Conservation (phyloP, 805 yeast genomes). For the Cyberlindnera subsufficiens region DNA sequence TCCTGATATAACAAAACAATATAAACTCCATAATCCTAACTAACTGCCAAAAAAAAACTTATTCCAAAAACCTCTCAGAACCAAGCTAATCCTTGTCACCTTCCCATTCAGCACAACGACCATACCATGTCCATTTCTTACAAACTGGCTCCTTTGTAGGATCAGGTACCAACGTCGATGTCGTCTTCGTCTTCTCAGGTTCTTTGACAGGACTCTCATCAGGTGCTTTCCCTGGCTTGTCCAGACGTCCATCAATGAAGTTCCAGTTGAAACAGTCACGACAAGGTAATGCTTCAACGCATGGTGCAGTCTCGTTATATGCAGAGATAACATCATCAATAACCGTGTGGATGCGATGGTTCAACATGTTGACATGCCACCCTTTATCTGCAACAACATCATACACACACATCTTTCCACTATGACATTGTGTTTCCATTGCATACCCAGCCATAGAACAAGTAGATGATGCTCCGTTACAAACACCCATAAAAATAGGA, state of each 20-base stretch:
- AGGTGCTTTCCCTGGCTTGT: slow-evolving; percentile 2
- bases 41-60: no score
- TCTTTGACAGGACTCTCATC: neutral
- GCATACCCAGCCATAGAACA: slow-evolving; percentile 95
- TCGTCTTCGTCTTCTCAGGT: neutral
- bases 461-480: slow-evolving; percentile 86
- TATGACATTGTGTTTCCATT: slow-evolving; percentile 92
- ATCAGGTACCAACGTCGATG: slow-evolving; percentile 2
- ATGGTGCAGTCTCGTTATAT: slow-evolving; percentile 73
- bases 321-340: slow-evolving; percentile 70
- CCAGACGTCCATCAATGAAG: slow-evolving; percentile 39
- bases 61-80: neutral
- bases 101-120: slow-evolving; percentile 44
- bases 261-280: slow-evolving; percentile 89
- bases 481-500: slow-evolving; percentile 94
- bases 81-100: slow-evolving; percentile 3
- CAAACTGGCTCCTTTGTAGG: slow-evolving; percentile 24
- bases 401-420: slow-evolving; percentile 82
- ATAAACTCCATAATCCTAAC: no score
- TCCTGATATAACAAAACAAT: no score
- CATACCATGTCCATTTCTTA: slow-evolving; percentile 42
- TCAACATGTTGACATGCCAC: slow-evolving; percentile 82
- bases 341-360: slow-evolving; percentile 87
- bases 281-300: slow-evolving; percentile 76
- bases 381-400: slow-evolving; percentile 87